phyloP scores from a whole-genome alignment of 192 early-diverging fungal species.

The Entomortierella beljakovae region DNA sequence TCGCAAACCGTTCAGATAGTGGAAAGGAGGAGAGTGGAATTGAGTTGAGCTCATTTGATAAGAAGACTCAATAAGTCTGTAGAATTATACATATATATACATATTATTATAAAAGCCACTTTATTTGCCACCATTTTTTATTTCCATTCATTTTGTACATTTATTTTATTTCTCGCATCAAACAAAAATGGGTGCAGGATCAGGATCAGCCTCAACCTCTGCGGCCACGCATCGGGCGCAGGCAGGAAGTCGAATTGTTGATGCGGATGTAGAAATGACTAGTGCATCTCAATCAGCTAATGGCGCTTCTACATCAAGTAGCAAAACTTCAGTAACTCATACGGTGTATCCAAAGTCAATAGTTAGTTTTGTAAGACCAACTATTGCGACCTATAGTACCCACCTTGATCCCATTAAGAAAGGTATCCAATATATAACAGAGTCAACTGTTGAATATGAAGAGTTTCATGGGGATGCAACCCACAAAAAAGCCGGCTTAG shows the following conservation, averaged over 20 bases:
- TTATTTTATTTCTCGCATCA: background rate
- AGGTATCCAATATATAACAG: constrained; percentile 29
- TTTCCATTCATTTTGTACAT: background rate
- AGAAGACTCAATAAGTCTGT: constrained; percentile 39
- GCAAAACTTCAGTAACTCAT: background rate
- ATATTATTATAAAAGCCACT: background rate
- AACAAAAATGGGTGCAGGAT: constrained; percentile 17
- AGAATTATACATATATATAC: background rate
- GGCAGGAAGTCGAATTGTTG: background rate
- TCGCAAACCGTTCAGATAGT: constrained; percentile 8
- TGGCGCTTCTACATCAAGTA: background rate
- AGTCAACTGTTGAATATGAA: constrained; percentile 39
- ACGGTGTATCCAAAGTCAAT: constrained; percentile 18
- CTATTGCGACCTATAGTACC: constrained; percentile 7
- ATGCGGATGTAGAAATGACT: background rate
- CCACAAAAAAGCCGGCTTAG: constrained; percentile 19
- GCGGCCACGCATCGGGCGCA: background rate
- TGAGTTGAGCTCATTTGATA: constrained; percentile 52
- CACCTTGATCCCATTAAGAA: constrained; percentile 31
- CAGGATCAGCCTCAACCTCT: constrained; percentile 23
- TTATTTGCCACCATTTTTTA: constrained; percentile 28
- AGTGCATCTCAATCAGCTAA: constrained; percentile 9
- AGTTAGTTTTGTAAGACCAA: constrained; percentile 16
- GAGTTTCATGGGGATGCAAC: constrained; percentile 25
- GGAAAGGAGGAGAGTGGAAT: constrained; percentile 36